Conservation (phyloP, 208 protist species). For the Trypanosomatidae sp. region DNA sequence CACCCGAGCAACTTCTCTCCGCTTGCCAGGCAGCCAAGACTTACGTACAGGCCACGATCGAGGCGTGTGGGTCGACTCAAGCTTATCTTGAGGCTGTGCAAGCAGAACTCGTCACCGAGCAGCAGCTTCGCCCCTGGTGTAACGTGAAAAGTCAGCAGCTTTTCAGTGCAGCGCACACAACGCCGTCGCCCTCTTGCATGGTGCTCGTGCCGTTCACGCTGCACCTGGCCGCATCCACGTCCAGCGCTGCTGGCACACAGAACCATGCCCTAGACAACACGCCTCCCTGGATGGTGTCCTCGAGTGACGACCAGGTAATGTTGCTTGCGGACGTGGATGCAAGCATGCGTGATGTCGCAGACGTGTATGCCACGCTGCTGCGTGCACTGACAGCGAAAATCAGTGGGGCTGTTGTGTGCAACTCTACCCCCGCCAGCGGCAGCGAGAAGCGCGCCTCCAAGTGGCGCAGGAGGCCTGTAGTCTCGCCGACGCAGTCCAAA, state of each 20-base stretch:
- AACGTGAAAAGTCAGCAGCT: slow-evolving; percentile 22
- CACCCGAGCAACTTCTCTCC: slow-evolving; percentile 19
- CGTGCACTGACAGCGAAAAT: not conserved
- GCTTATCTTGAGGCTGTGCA: slow-evolving; percentile 42
- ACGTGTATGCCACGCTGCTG: slow-evolving; percentile 21
- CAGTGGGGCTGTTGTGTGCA: not conserved
- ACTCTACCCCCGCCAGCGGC: not conserved
- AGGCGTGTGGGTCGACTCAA: slow-evolving; percentile 8
- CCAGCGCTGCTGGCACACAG: not conserved
- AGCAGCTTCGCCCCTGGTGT: slow-evolving; percentile 33
- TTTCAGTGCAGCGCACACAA: slow-evolving; percentile 7
- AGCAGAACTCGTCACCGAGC: slow-evolving; percentile 25
- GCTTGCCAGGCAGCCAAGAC: slow-evolving; percentile 12
- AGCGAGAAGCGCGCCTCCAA: not conserved
- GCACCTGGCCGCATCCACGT: not conserved
- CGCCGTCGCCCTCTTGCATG: not conserved
- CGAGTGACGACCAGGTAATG: slow-evolving; percentile 1
- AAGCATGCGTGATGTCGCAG: slow-evolving; percentile 36
- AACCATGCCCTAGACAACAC: not conserved
- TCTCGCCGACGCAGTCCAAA: not conserved
- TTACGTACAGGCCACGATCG: slow-evolving; percentile 14
- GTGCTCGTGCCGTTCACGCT: slow-evolving; percentile 4
- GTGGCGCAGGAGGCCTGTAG: not conserved
- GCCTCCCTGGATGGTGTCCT: not conserved
- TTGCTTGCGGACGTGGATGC: slow-evolving; percentile 27